A percentile compares a stretch with the other conserved stretches of the same genome.
phyloP scores from a whole-genome alignment of 192 early-diverging fungal species.

The Entomortierella parvispora region DNA sequence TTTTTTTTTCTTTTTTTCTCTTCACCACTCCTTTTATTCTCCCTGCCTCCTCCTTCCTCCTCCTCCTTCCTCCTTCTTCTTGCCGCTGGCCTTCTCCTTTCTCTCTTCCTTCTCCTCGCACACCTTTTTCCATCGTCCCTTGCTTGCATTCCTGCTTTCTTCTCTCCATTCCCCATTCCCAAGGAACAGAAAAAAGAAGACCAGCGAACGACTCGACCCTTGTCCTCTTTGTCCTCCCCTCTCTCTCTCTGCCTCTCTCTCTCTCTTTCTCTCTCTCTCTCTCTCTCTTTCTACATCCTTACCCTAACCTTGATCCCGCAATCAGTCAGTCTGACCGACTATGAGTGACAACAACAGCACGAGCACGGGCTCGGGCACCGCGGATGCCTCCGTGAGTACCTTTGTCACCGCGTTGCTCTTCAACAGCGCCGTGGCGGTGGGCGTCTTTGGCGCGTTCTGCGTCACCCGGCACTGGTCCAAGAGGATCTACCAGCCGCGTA shows the following conservation, averaged over 20 bases:
- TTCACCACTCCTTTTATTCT: neutral
- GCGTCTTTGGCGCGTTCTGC: constrained; percentile 68
- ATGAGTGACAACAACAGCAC: constrained; percentile 2
- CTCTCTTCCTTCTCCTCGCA: neutral
- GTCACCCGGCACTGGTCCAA: constrained; percentile 67
- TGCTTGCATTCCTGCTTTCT: too few relatives aligned
- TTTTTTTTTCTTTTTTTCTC: neutral
- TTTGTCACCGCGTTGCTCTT: constrained; percentile 80
- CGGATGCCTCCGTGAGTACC: constrained; percentile 65
- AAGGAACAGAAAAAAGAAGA: neutral
- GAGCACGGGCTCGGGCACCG: neutral
- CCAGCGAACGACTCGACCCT: neutral
- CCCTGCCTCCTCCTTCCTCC: neutral
- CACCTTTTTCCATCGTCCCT: neutral
- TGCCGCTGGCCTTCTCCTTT: neutral
- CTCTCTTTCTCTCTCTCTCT: neutral
- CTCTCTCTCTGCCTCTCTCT: too few relatives aligned
- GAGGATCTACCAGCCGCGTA: constrained; percentile 76
- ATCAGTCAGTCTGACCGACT: neutral
- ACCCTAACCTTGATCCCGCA: too few relatives aligned
- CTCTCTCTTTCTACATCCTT: neutral
- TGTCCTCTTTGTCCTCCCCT: neutral
- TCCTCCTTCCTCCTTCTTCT: neutral
- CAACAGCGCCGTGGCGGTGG: constrained; percentile 67
- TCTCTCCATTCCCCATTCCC: neutral